Conservation (phyloP, 2,329 filamentous ascomycete species). For the Myriosclerotinia curreyana region DNA sequence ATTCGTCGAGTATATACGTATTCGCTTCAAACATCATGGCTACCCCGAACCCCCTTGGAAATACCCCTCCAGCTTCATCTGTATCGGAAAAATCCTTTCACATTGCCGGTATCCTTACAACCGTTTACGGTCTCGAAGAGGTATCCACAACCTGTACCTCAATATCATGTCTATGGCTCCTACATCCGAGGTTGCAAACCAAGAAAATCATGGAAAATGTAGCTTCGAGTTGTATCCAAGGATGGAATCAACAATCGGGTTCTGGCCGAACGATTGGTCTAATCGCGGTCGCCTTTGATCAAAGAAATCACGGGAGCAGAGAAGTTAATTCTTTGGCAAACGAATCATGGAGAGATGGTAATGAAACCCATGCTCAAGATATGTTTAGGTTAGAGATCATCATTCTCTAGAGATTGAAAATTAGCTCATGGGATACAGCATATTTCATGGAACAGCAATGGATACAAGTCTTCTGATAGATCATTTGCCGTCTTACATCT, state of each 20-base stretch:
- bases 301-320: conserved; percentile 84
- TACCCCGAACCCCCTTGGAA: conserved; percentile 26
- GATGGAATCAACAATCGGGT: conserved; percentile 56
- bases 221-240: conserved; percentile 64
- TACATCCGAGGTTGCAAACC: conserved; percentile 73
- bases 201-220: conserved; percentile 73
- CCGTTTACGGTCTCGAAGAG: conserved; percentile 78
- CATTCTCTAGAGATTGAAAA: background rate
- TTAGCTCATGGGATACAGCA: conserved; percentile 43
- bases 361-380: conserved; percentile 80
- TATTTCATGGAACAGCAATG: conserved; percentile 67
- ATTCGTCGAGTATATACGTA: background rate
- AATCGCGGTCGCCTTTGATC: conserved; percentile 83
- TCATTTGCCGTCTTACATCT: conserved; percentile 72
- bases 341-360: conserved; percentile 68
- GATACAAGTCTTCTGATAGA: conserved; percentile 76
- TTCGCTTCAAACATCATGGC: conserved; percentile 2
- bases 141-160: conserved; percentile 52
- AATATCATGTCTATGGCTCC: conserved; percentile 83
- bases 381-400: conserved; percentile 61
- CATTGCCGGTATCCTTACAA: conserved; percentile 75
- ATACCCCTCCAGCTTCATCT: conserved; percentile 19
- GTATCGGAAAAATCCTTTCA: conserved; percentile 65
- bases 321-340: conserved; percentile 67
- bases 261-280: conserved; percentile 47